Conservation (phyloP, 345 rosid genomes). For the Psidium guajava region DNA sequence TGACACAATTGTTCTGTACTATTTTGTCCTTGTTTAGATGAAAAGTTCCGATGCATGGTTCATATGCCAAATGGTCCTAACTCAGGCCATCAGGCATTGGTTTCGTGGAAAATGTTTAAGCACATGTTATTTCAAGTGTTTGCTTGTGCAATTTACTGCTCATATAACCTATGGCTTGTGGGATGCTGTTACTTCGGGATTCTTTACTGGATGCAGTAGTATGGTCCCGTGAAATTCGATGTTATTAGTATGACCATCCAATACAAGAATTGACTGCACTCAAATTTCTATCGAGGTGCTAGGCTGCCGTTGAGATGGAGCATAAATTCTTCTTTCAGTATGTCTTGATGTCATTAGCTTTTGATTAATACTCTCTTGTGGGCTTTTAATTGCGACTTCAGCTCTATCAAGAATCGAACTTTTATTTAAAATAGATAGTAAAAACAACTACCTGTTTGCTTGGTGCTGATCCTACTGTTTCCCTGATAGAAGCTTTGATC, state of each 20-base stretch:
- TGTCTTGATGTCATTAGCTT: not conserved
- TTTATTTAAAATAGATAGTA: not conserved
- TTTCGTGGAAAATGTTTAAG: not conserved
- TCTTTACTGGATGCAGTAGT: not conserved
- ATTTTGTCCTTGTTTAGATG: not conserved
- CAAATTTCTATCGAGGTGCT: not conserved
- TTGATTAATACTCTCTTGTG: not conserved
- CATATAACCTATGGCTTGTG: not conserved
- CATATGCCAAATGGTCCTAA: not conserved
- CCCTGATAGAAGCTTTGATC: not conserved
- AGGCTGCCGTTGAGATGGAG: not conserved
- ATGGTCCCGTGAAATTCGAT: not conserved
- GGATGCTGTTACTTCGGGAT: not conserved
- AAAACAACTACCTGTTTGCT: not conserved
- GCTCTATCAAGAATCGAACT: not conserved
- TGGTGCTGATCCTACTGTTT: not conserved
- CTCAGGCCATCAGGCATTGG: not conserved
- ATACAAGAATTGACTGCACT: not conserved
- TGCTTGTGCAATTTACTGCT: not conserved
- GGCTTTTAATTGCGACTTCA: not conserved
- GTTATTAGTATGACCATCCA: not conserved
- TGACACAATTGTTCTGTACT: not conserved
- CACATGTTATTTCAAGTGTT: not conserved
- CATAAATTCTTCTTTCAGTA: not conserved
- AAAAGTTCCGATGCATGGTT: not conserved